A percentile compares a stretch with the other conserved stretches of the same genome.
Conservation (phyloP, 2,329 filamentous ascomycete species). For the Colletotrichum coccodes region DNA sequence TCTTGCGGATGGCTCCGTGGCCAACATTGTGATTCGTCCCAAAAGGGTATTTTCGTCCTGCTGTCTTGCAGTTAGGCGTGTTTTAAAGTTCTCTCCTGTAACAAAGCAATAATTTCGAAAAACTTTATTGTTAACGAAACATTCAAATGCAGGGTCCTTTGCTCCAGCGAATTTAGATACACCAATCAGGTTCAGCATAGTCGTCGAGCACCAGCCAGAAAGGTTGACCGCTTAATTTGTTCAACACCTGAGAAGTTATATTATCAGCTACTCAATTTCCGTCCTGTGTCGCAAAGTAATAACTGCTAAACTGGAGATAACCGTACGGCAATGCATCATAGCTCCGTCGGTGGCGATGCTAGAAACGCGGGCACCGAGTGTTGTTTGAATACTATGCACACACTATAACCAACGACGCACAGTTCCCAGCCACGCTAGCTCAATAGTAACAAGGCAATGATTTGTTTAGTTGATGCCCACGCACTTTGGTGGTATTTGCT, state of each 20-base stretch:
- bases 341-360: too few relatives aligned
- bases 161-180: neutral
- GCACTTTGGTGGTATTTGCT: too few relatives aligned
- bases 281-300: neutral
- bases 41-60: neutral
- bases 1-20: neutral
- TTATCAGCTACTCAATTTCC: neutral
- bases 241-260: neutral
- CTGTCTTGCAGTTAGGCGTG: neutral
- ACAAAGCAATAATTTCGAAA: slow-evolving; percentile 9
- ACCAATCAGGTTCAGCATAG: neutral
- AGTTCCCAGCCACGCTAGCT: too few relatives aligned
- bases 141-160: neutral
- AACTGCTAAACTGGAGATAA: neutral
- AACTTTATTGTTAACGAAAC: neutral
- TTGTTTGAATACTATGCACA: too few relatives aligned
- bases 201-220: neutral
- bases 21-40: neutral
- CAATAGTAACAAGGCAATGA: too few relatives aligned
- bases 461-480: too few relatives aligned
- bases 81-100: slow-evolving; percentile 23
- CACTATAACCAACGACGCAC: too few relatives aligned
- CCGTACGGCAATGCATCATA: too few relatives aligned
- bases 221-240: neutral
- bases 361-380: too few relatives aligned